Conservation (phyloP, 2,329 filamentous ascomycete species). For the Claviceps digitariae region DNA sequence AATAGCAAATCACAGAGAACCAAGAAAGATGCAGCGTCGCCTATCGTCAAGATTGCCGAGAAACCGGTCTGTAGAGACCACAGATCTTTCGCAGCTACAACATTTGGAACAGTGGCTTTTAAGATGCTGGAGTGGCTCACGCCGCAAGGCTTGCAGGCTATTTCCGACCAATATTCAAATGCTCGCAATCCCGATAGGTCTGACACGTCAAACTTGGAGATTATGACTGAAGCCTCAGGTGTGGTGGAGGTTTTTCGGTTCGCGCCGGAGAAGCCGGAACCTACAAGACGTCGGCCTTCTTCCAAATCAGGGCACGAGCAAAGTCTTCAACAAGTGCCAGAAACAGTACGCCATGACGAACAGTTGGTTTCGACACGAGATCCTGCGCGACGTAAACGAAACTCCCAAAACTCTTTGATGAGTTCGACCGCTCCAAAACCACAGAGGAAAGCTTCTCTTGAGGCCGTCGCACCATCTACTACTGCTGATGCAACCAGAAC, state of each 20-base stretch:
- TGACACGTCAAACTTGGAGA: background rate
- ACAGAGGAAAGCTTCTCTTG: constrained; percentile 17
- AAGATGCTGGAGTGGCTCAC: constrained; percentile 62
- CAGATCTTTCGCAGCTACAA: constrained; percentile 46
- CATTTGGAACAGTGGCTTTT: constrained; percentile 52
- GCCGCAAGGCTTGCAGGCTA: constrained; percentile 37
- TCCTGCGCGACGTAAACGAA: constrained; percentile 5
- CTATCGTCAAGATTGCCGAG: constrained; percentile 29
- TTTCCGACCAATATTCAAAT: constrained; percentile 25
- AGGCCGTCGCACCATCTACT: constrained; percentile 15
- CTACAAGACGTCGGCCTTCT: background rate
- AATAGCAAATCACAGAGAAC: background rate
- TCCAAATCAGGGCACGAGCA: constrained; percentile 2
- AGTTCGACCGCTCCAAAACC: constrained; percentile 15
- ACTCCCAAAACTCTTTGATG: constrained; percentile 11
- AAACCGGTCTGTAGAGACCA: constrained; percentile 39
- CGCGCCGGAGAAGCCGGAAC: background rate
- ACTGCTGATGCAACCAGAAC: constrained; percentile 17
- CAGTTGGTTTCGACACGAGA: constrained; percentile 3
- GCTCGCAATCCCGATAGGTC: constrained; percentile 5
- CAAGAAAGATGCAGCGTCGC: background rate
- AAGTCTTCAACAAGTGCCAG: background rate
- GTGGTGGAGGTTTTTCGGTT: background rate
- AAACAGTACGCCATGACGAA: constrained; percentile 4
- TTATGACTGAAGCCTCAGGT: background rate